These are phyloP conservation scores for Cotoneaster glaucophyllus DNA, from an alignment of 306 rosid species.

Conservation along the genomic window DNA sequence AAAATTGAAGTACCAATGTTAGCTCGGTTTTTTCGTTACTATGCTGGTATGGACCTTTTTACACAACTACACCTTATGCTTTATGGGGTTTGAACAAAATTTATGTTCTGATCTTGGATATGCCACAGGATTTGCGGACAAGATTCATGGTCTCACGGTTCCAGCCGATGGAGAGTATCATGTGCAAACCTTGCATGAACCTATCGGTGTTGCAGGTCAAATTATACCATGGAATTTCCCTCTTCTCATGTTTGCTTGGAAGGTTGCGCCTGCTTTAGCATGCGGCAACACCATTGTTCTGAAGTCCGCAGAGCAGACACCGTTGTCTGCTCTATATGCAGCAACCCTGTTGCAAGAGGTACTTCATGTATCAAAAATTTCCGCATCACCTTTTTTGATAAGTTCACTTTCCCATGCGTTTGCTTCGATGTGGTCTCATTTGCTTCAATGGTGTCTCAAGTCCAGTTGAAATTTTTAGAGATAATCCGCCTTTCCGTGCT, in stretches of 20 bases:
- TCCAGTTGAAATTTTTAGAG: background rate
- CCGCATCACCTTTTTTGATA: background rate
- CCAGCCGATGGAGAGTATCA: conserved; percentile 77
- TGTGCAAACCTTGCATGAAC: conserved; percentile 87
- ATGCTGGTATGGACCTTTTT: conserved; percentile 51
- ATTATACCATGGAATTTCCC: conserved; percentile 98
- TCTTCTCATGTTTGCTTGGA: conserved; percentile 86
- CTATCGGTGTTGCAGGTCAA: conserved; percentile 92
- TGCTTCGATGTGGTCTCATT: conserved; percentile 1
- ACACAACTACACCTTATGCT: background rate
- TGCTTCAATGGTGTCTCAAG: background rate
- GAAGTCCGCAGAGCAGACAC: conserved; percentile 96
- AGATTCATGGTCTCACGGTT: conserved; percentile 84
- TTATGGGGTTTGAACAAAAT: background rate
- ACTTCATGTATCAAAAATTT: conserved; percentile 5
- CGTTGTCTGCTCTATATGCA: conserved; percentile 67
- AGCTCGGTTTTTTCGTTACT: conserved; percentile 62
- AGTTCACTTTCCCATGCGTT: background rate
- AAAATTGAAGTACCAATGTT: conserved; percentile 64
- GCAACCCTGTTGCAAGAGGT: conserved; percentile 75
- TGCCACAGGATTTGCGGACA: conserved; percentile 84
- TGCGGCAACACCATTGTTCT: conserved; percentile 80
- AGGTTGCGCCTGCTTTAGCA: conserved; percentile 86
- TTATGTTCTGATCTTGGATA: background rate
- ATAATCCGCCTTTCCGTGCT: background rate